Base-by-base conservation (phyloP, 139 green algal species). In the Closterium sp. region DNA sequence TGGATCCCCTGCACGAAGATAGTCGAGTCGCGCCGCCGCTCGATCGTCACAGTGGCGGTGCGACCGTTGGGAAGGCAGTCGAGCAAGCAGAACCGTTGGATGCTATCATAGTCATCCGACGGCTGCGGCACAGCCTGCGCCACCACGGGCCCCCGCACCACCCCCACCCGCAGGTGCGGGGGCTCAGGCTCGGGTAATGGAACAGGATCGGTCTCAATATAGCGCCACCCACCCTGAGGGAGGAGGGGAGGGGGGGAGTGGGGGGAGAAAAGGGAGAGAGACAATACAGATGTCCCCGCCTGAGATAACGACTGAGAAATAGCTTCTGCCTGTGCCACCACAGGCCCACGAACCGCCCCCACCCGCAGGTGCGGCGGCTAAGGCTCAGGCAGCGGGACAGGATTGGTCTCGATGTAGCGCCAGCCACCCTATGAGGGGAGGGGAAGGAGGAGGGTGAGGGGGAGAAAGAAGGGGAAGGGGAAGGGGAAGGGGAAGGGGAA, bases 51-150 rank as follows among this genome's bases (percentile, higher is more conserved):
- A 0, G 83, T 86, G 83, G 83, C 83, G 3, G 83, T 86, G 30
- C 30, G 30, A 9, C 30, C 83, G 83, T 33, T 33, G 30, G n/a
- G 30, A 32, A 86, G 30, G 83, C 83, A 86, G 30, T 33, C 83
- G 30, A 86, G 83, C 83, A 86, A 33, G 83, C 83, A 86, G 83
- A 34, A 86, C 83, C 30, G 30, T 33, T 86, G 83, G 7, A 86
- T 33, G 0, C 7, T 12, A 33, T 86, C 83, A 4, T 32, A 33
- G 7, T 86, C 83, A 32, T 86, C 83, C 55, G 87, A 34, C 31
- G 87, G 12, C 64, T 87, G 87, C n/a, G 87, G 87, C 87, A 90
- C 87, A 33, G 87, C 55, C 87, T 90, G 87, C 30, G 87, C 87
- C 30, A 90, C 21, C 30, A 90, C 30, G 1, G 33, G 87, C 64